Base-by-base conservation (phyloP, 768 basidiomycete genomes). In the Mycena indigotica region DNA sequence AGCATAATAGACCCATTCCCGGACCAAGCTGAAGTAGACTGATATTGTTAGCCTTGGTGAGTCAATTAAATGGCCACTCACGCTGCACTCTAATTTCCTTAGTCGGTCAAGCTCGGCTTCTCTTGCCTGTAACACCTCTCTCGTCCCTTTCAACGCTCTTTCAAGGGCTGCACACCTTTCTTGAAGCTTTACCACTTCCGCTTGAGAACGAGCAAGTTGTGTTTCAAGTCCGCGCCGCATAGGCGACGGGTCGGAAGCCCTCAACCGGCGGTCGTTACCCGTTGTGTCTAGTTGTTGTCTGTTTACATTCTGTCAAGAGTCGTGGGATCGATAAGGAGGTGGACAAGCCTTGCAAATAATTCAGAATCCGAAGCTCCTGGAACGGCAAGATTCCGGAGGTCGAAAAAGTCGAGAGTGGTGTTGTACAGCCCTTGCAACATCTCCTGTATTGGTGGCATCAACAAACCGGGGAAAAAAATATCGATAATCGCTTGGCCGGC, bases 151-250 rank as follows among this genome's bases (percentile, higher is more conserved):
- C 56, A 91, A 72, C 17, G 84, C 78, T 64, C 75, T 80, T 65
- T 91, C 88, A 49, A 90, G 76, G 67, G 77, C 69, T 69, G 76
- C 81, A 71, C 82, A 87, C 16, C 83, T 79, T 60, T 89, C 89
- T 53, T 86, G 80, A 29, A 86, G 72, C 46, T 80, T 82, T 26
- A 78, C 70, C 21, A 83, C 75, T 50, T 88, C 84, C 54, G 75
- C 71, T 60, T 80, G 80, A 13, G 83, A 77, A 57, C 79, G 80
- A 50, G 80, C 75, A 30, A 86, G 77, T 55, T 86, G 83, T 58
- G 77, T 69, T 68, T 85, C 85, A 57, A 84, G 74, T 66, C 86
- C 82, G 66, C 85, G 79, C 62, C 81, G 80, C 78, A 84, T 77
- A 62, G 73, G 70, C 54, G 71, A 68, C 44, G 72, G 67, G 76